phyloP scores from a whole-genome alignment of 2,329 filamentous ascomycete genomes.

The Hypoxylon sp. region DNA sequence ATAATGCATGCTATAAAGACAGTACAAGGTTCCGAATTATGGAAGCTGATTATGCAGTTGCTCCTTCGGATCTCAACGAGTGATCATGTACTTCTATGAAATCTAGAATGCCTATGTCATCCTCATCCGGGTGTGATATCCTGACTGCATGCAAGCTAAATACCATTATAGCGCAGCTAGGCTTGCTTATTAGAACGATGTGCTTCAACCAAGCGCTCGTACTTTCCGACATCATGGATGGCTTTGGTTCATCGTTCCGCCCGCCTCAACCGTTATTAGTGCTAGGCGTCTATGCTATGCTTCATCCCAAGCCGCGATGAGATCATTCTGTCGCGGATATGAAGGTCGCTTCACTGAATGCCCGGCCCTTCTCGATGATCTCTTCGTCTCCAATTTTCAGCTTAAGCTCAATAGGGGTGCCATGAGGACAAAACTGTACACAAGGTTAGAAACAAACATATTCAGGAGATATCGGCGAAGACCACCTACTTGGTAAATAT shows the following conservation, averaged over 20 bases:
- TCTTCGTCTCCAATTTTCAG: constrained; percentile 85
- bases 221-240: too few relatives aligned
- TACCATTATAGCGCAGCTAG: constrained; percentile 10
- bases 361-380: constrained; percentile 76
- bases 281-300: constrained; percentile 14
- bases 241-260: too few relatives aligned
- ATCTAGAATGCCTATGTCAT: constrained; percentile 18
- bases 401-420: constrained; percentile 75
- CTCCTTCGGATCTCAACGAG: constrained; percentile 26
- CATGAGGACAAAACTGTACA: constrained; percentile 72
- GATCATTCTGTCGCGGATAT: constrained; percentile 67
- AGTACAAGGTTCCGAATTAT: constrained; percentile 10
- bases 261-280: constrained; percentile 17
- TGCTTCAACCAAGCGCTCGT: constrained; percentile 6
- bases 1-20: constrained; percentile 21
- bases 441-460: constrained; percentile 35
- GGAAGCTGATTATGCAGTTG: constrained; percentile 16
- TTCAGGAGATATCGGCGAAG: not conserved
- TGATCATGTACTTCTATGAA: constrained; percentile 31
- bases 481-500: constrained; percentile 85
- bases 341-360: constrained; percentile 96
- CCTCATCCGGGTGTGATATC: constrained; percentile 20
- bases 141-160: constrained; percentile 23
- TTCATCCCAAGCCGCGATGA: constrained; percentile 5
- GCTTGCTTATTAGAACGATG: constrained; percentile 1